Conservation (phyloP, 139 green algal species). For the Limnomonas spitsbergensis region DNA sequence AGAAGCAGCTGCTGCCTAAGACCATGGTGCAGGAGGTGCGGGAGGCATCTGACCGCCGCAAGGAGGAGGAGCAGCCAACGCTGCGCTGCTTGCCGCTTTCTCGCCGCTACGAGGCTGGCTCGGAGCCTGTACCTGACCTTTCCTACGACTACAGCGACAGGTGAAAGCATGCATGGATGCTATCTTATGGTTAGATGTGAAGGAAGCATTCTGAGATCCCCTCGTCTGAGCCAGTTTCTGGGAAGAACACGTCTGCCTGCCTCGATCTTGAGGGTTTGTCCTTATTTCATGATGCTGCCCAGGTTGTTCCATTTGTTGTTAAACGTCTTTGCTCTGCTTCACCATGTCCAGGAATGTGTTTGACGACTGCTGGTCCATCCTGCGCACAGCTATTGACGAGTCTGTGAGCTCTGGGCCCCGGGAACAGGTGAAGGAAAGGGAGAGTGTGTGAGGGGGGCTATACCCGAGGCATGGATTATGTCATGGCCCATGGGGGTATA, state of each 20-base stretch:
- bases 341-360: slow-evolving; percentile 31
- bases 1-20: slow-evolving; percentile 89
- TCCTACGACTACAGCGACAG: slow-evolving; percentile 68
- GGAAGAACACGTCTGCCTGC: no score
- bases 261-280: no score
- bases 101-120: slow-evolving; percentile 30
- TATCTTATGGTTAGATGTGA: background rate
- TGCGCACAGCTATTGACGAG: slow-evolving; percentile 53
- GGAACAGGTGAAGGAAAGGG: slow-evolving; percentile 16
- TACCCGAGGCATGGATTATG: no score
- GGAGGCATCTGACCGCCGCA: slow-evolving; percentile 76
- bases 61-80: slow-evolving; percentile 40
- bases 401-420: slow-evolving; percentile 8
- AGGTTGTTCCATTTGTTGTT: no score
- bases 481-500: no score
- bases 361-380: slow-evolving; percentile 76
- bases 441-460: no score
- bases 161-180: slow-evolving; percentile 15
- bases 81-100: slow-evolving; percentile 37
- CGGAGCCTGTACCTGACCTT: slow-evolving; percentile 56
- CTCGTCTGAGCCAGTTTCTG: no score
- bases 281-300: no score
- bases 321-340: no score
- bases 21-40: slow-evolving; percentile 85
- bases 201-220: no score